Conservation (phyloP, 2,329 filamentous ascomycete species). For the Penicillium sp. region DNA sequence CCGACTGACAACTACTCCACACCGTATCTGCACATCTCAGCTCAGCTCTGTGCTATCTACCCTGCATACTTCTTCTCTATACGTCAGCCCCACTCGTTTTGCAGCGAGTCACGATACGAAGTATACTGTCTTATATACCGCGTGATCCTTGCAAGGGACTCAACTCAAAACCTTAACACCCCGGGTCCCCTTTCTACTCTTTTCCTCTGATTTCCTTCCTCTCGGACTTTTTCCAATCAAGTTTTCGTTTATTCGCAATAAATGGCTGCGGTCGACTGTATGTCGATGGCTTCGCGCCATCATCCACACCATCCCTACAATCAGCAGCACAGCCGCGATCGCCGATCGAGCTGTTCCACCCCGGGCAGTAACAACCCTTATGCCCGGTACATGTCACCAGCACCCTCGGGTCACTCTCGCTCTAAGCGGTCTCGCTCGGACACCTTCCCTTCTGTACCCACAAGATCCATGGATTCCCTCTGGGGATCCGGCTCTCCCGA, state of each 20-base stretch:
- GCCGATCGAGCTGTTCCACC: slow-evolving; percentile 10
- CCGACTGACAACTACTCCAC: neutral
- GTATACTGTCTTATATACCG: slow-evolving; percentile 12
- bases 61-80: slow-evolving; percentile 12
- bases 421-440: slow-evolving; percentile 26
- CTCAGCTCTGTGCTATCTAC: slow-evolving; percentile 16
- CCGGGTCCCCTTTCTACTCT: neutral
- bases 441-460: slow-evolving; percentile 25
- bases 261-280: slow-evolving; percentile 28
- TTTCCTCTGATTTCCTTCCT: neutral
- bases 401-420: slow-evolving; percentile 21
- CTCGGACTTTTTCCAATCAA: neutral
- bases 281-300: slow-evolving; percentile 29
- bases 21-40: slow-evolving; percentile 1
- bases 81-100: slow-evolving; percentile 16
- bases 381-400: slow-evolving; percentile 32
- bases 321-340: slow-evolving; percentile 11
- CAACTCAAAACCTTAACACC: neutral
- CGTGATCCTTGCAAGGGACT: slow-evolving; percentile 13
- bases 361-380: slow-evolving; percentile 34
- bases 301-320: slow-evolving; percentile 30
- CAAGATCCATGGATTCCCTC: slow-evolving; percentile 18
- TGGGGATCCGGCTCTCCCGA: slow-evolving; percentile 33
- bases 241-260: neutral
- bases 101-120: slow-evolving; percentile 10